Base-by-base conservation (phyloP, 1,284 basidiomycete genomes). In the Chondrostereum purpureum region DNA sequence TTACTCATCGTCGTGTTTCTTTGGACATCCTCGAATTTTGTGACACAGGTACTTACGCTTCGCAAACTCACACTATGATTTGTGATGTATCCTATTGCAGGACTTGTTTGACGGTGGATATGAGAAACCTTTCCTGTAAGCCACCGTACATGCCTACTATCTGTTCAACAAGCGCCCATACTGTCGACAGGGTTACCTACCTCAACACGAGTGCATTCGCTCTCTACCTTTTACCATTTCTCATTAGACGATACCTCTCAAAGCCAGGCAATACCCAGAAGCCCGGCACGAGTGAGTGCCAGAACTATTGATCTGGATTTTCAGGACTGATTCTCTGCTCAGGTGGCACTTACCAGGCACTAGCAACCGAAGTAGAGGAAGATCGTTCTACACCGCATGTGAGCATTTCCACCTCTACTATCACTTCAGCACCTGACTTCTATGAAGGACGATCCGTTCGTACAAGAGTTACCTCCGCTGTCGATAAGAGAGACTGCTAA, bases 161-260 rank as follows among this genome's bases (percentile, higher is more conserved):
- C 31, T 38, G 27, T 18, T 39, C 18, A 20, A 34, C 16, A 35
- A 43, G 16, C n/a, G n/a, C n/a, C n/a, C n/a, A n/a, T n/a, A n/a
- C n/a, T n/a, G n/a, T n/a, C 22, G 45, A 27, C 53, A 89, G 87
- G 42, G 74, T 92, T 38, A 96, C 92, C 2, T 96, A 92, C 57
- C 67, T 92, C 56, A 91, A 85, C 62, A 95, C 92, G 0, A 84
- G 33, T 37, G 49, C 88, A 6, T 99, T 97, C 62, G 69, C 83
- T n/a, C 56, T 95, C 14, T 98, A 98, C 66, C 80, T 99, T 19
- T 57, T 97, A 6, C 91, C 92, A 0, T 80, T 75, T 57, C 56
- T 72, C 39, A 55, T 81, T 34, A 44, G 39, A 11, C 16, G 37
- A 27, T 44, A 17, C 5, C 44, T 16, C 37, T 11, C 34, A 48